Evolutionary conservation across 2,329 filamentous ascomycete genomes (phyloP).

Genomic region (Xylariaceae sp.): DNA sequence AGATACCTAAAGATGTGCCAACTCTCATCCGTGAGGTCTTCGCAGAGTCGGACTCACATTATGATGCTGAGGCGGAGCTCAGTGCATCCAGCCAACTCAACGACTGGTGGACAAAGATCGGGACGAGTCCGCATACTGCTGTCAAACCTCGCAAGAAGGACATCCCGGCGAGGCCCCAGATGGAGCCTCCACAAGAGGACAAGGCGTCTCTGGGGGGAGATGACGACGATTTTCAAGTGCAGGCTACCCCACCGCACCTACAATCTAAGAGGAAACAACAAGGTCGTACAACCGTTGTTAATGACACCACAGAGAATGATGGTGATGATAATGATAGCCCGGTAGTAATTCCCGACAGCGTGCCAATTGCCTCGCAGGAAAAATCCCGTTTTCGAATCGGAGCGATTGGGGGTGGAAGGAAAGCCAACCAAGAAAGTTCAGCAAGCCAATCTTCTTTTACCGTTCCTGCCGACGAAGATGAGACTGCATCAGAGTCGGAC

Average conservation of each 20-base stretch:
- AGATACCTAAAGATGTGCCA: constrained; percentile 37
- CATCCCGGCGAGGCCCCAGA: constrained; percentile 11
- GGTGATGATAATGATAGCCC: constrained; percentile 26
- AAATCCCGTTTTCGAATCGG: constrained; percentile 26
- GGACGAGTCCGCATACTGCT: constrained; percentile 33
- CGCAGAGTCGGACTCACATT: constrained; percentile 38
- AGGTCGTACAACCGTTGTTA: constrained; percentile 11
- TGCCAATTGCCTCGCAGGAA: constrained; percentile 10
- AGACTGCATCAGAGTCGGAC: constrained; percentile 37
- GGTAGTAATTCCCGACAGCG: constrained; percentile 24
- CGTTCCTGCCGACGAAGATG: constrained; percentile 28
- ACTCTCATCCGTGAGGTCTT: constrained; percentile 49
- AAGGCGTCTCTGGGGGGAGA: constrained; percentile 38
- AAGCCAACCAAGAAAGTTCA: constrained; percentile 5
- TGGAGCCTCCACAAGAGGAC: constrained; percentile 18
- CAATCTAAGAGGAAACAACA: constrained; percentile 31
- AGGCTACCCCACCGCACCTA: constrained; percentile 49
- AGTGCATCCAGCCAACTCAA: constrained; percentile 43
- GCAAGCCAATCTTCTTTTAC: constrained; percentile 31
- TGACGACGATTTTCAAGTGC: constrained; percentile 56
- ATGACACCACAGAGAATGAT: constrained; percentile 26
- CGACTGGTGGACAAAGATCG: constrained; percentile 54
- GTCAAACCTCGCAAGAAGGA: constrained; percentile 17
- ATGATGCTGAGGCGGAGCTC: constrained; percentile 34
- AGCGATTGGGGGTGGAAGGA: constrained; percentile 23